A percentile compares a stretch with the other conserved stretches of the same genome.
These are phyloP conservation scores for Scutellaria barbata DNA, from an alignment of 257 asterid species.

Conservation along the genomic window DNA sequence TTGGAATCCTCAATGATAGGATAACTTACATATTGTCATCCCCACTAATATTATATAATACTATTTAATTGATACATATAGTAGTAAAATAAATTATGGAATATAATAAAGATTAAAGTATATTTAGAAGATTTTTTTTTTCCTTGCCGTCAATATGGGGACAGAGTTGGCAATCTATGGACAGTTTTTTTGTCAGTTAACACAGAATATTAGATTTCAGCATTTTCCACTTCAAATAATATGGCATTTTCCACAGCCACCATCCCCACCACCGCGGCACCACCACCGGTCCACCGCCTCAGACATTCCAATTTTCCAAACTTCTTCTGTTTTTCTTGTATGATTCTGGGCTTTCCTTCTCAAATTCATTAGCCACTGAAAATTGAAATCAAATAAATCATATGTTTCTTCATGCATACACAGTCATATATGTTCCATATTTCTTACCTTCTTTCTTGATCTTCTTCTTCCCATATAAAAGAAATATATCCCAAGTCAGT, in stretches of 20 bases:
- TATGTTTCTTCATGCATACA: constrained; percentile 7
- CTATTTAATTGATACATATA: too few relatives aligned
- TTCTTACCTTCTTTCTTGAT: constrained; percentile 18
- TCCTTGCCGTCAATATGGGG: not conserved
- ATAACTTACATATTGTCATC: too few relatives aligned
- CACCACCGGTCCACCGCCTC: not conserved
- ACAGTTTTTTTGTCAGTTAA: constrained; percentile 29
- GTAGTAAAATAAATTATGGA: not conserved
- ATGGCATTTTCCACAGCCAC: constrained; percentile 24
- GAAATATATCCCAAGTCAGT: not conserved
- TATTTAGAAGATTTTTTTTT: too few relatives aligned
- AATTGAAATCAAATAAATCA: constrained; percentile 7
- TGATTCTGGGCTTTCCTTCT: constrained; percentile 22
- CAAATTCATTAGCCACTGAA: constrained; percentile 5
- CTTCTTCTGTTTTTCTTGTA: constrained; percentile 11
- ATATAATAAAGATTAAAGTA: too few relatives aligned
- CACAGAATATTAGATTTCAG: constrained; percentile 26
- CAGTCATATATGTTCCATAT: not conserved
- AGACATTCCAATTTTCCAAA: constrained; percentile 30
- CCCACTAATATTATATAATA: too few relatives aligned
- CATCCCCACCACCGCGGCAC: constrained; percentile 10
- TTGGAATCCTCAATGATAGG: too few relatives aligned
- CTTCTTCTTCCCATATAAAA: constrained; percentile 17
- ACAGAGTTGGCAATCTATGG: not conserved
- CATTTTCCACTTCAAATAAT: constrained; percentile 12